Percentiles rank a stretch among this genome's conserved stretches.
phyloP scores from a whole-genome alignment of 2,329 filamentous ascomycete genomes.

The Juglanconis sp. region DNA sequence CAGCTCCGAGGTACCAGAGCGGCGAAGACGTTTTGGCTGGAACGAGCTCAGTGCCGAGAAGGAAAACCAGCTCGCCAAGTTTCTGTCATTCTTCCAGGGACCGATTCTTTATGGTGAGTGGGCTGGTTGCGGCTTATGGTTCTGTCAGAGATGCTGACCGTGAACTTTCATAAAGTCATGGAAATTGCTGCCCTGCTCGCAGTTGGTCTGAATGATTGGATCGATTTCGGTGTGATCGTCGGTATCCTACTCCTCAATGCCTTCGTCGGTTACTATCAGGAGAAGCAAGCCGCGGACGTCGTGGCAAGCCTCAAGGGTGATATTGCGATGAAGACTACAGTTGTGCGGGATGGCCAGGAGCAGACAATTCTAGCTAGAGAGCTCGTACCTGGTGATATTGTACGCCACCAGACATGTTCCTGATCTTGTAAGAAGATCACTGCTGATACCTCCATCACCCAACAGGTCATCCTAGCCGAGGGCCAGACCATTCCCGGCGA shows the following conservation, averaged over 20 bases:
- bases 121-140: slow-evolving; percentile 24
- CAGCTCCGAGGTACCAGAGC: slow-evolving; percentile 51
- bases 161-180: slow-evolving; percentile 51
- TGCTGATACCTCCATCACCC: slow-evolving; percentile 37
- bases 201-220: slow-evolving; percentile 69
- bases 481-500: slow-evolving; percentile 66
- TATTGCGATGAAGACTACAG: slow-evolving; percentile 68
- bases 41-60: slow-evolving; percentile 70
- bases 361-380: slow-evolving; percentile 66
- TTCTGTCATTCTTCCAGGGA: slow-evolving; percentile 69
- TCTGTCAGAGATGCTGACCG: neutral
- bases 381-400: slow-evolving; percentile 68
- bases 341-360: slow-evolving; percentile 65
- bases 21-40: slow-evolving; percentile 62
- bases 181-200: slow-evolving; percentile 70
- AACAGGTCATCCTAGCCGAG: slow-evolving; percentile 63
- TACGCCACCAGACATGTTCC: neutral
- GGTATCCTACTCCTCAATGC: slow-evolving; percentile 71
- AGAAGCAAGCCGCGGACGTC: slow-evolving; percentile 73
- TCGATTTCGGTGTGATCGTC: slow-evolving; percentile 72
- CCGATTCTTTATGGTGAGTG: slow-evolving; percentile 49
- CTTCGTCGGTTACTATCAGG: slow-evolving; percentile 72
- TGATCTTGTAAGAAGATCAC: no score
- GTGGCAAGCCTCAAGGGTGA: slow-evolving; percentile 70
- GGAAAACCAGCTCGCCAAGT: slow-evolving; percentile 67